Percentiles rank a stretch among this genome's conserved stretches.
Conservation (phyloP, 495 filamentous ascomycete genomes). For the Penicillium ochrochloron region DNA sequence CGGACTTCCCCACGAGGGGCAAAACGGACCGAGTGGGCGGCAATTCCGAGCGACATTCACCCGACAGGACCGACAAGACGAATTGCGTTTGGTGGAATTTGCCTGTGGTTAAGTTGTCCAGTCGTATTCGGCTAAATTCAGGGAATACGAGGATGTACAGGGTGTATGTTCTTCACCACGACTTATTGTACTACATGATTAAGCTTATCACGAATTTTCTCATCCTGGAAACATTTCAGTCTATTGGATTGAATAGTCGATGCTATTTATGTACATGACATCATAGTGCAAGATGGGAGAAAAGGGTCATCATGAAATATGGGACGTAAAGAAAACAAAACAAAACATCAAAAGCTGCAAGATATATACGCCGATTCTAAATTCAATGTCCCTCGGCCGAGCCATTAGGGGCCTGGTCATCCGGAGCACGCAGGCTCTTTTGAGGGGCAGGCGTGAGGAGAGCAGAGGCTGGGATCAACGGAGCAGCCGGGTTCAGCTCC, state of each 20-base stretch:
- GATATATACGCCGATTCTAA: slow-evolving; percentile 10
- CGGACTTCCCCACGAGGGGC: slow-evolving; percentile 23
- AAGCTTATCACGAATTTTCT: background rate
- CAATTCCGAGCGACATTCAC: slow-evolving; percentile 5
- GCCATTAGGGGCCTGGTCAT: slow-evolving; percentile 36
- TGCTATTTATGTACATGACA: slow-evolving; percentile 29
- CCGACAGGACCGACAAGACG: slow-evolving; percentile 5
- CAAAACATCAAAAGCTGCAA: slow-evolving; percentile 10
- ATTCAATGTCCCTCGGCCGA: slow-evolving; percentile 16
- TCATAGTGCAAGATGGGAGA: slow-evolving; percentile 8
- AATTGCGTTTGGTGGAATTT: slow-evolving; percentile 12
- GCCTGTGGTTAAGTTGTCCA: background rate
- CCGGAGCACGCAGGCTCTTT: slow-evolving; percentile 55
- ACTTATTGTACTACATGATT: background rate
- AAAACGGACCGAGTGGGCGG: slow-evolving; percentile 4
- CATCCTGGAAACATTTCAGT: slow-evolving; percentile 21
- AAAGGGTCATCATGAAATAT: slow-evolving; percentile 10
- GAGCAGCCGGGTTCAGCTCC: slow-evolving; percentile 79
- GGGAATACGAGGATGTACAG: background rate
- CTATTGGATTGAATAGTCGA: slow-evolving; percentile 22
- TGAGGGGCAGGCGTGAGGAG: slow-evolving; percentile 75
- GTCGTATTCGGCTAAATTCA: background rate
- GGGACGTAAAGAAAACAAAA: slow-evolving; percentile 2
- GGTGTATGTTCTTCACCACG: background rate
- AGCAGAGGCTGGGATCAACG: slow-evolving; percentile 71